Percentiles rank a stretch among this genome's conserved stretches.
These are phyloP conservation scores for Fusarium setosum DNA, from an alignment of 2,329 filamentous ascomycete species.

Conservation along the genomic window DNA sequence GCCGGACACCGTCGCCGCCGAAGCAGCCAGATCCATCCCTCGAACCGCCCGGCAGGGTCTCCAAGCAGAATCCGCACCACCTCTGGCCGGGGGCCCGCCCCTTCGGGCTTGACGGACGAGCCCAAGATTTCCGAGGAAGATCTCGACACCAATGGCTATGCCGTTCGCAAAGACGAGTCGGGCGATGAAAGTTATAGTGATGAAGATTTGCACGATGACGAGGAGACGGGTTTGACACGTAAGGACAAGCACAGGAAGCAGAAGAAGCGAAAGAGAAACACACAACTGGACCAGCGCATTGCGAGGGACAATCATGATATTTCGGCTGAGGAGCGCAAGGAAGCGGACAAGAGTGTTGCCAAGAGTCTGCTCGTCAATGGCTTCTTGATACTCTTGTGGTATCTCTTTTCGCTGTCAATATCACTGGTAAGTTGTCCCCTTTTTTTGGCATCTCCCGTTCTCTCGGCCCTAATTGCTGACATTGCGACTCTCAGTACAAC, in stretches of 20 bases:
- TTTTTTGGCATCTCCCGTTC: not conserved
- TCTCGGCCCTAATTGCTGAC: constrained; percentile 31
- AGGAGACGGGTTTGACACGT: constrained; percentile 87
- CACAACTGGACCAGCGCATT: constrained; percentile 76
- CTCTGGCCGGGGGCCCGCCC: constrained; percentile 31
- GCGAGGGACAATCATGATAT: constrained; percentile 65
- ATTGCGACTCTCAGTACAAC: constrained; percentile 77
- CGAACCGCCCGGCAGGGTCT: constrained; percentile 41
- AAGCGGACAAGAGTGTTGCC: constrained; percentile 80
- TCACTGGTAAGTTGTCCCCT: constrained; percentile 76
- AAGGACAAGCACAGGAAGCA: constrained; percentile 77
- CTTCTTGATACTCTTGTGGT: constrained; percentile 89
- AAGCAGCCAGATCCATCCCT: constrained; percentile 63
- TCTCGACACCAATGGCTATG: constrained; percentile 40
- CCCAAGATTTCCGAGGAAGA: constrained; percentile 60
- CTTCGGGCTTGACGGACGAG: constrained; percentile 51
- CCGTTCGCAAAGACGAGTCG: constrained; percentile 44
- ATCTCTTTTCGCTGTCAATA: constrained; percentile 90
- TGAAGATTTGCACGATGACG: constrained; percentile 83
- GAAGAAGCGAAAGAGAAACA: constrained; percentile 74
- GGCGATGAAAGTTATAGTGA: constrained; percentile 72
- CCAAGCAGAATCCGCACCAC: constrained; percentile 42
- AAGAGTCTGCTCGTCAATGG: constrained; percentile 78
- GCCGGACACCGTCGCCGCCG: constrained; percentile 65
- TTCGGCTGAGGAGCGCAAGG: constrained; percentile 77